Evolutionary conservation across 2,329 filamentous ascomycete species (phyloP).

Genomic region (Penicillium corylophilum): DNA sequence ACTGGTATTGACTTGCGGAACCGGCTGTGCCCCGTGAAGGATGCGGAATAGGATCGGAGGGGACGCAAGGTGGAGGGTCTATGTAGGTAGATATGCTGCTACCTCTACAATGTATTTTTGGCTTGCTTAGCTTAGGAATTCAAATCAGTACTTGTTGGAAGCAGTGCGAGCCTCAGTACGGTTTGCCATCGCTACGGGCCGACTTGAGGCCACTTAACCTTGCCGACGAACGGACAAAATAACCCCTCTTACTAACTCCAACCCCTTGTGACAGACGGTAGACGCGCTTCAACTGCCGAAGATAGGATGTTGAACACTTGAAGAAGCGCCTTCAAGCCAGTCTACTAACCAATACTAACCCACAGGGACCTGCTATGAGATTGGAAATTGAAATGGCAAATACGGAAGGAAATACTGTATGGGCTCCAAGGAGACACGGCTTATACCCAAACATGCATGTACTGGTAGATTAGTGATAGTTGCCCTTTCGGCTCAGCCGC

Average conservation of each 20-base stretch:
- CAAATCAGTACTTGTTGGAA: too few species aligned
- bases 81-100: conserved; percentile 5
- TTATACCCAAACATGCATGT: conserved; percentile 4
- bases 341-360: conserved; percentile 31
- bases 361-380: conserved; percentile 23
- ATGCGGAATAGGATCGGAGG: conserved; percentile 5
- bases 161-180: conserved; percentile 31
- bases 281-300: conserved; percentile 36
- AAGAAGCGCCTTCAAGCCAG: conserved; percentile 35
- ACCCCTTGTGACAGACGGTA: conserved; percentile 27
- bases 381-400: conserved; percentile 21
- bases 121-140: too few species aligned
- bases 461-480: conserved; percentile 16
- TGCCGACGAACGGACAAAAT: conserved; percentile 7
- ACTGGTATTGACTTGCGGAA: conserved; percentile 5
- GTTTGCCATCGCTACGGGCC: conserved; percentile 29
- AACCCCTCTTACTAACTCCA: conserved; percentile 13
- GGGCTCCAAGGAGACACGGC: conserved; percentile 27
- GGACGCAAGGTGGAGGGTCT: conserved; percentile 4
- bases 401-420: conserved; percentile 22
- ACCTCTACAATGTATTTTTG: too few species aligned
- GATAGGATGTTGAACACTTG: conserved; percentile 39
- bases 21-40: conserved; percentile 4
- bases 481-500: conserved; percentile 23
- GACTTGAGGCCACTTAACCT: conserved; percentile 27